Conservation (phyloP, 371 early-diverging fungal species). For the Actinomucor elegans region DNA sequence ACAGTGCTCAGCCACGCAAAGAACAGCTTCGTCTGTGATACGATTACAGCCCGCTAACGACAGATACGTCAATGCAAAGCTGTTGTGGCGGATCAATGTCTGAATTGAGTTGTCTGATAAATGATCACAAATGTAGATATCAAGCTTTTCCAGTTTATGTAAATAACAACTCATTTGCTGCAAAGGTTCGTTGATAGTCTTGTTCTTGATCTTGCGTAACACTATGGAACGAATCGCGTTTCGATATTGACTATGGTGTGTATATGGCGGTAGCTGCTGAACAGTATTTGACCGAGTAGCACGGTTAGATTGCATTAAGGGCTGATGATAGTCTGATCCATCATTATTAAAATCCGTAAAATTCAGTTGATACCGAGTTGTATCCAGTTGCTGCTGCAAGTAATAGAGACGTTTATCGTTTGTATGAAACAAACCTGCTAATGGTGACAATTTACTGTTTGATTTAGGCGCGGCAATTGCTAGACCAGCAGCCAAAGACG, state of each 20-base stretch:
- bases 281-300: background rate
- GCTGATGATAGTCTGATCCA: background rate
- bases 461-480: conserved; percentile 14
- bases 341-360: background rate
- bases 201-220: conserved; percentile 42
- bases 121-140: conserved; percentile 58
- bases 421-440: background rate
- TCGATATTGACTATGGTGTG: conserved; percentile 17
- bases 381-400: background rate
- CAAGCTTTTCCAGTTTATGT: conserved; percentile 27
- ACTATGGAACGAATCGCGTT: conserved; percentile 32
- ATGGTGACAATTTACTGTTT: background rate
- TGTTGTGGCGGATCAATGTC: conserved; percentile 30
- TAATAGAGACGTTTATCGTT: background rate
- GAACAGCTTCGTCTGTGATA: conserved; percentile 52
- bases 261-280: background rate
- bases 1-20: conserved; percentile 43
- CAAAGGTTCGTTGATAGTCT: conserved; percentile 31
- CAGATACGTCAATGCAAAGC: conserved; percentile 38
- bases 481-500: conserved; percentile 5
- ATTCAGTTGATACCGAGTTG: background rate
- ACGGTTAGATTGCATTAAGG: background rate
- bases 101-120: conserved; percentile 42
- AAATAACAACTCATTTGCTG: conserved; percentile 19
- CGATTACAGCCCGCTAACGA: conserved; percentile 59